Base-by-base conservation (phyloP, 164 flowering plant genomes). In the Vitis riparia region DNA sequence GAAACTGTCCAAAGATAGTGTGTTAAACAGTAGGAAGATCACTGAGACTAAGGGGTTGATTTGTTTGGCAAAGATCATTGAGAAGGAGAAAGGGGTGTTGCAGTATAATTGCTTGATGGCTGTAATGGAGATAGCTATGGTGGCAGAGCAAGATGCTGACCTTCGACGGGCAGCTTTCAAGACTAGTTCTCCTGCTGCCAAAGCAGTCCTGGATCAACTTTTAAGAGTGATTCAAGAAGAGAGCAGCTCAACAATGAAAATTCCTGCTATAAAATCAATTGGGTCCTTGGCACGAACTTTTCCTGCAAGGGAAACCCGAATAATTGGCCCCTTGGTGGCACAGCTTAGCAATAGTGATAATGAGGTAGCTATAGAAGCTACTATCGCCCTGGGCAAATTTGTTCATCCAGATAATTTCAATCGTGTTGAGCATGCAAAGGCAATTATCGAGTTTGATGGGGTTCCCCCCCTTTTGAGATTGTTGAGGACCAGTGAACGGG, bases 131-230 rank as follows among this genome's bases (percentile, higher is more conserved):
- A 75, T 82, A 0, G 76, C 83, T 0, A 77, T 74, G 0, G 83
- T 78, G 47, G 86, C 86, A 3, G 81, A 82, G 53, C 49, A 47
- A 32, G 59, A 76, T 69, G n/a, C 78, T 13, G 83, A 82, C 50
- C 80, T 82, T 3, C 77, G 86, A 69, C 71, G 80, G 17, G 73
- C 80, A 1, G 86, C 83, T 27, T 82, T 82, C 59, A 82, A 73
- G 73, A 56, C 83, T 27, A 82, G 64, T 61, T 73, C 79, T 8
- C 83, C 83, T 0, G 78, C 83, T 44, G 75, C 76, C 0, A 82
- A 78, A 66, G 86, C 86, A 0, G 78, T 82, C 13, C 66, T 82
- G 50, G 80, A 82, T 51, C 83, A 82, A 59, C 73, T 82, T 15
- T 68, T 78, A 65, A 73, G 76, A 56, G 66, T 80, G 2, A 69